phyloP scores from a whole-genome alignment of 2,329 filamentous ascomycete genomes.

The Venturia carpophila region DNA sequence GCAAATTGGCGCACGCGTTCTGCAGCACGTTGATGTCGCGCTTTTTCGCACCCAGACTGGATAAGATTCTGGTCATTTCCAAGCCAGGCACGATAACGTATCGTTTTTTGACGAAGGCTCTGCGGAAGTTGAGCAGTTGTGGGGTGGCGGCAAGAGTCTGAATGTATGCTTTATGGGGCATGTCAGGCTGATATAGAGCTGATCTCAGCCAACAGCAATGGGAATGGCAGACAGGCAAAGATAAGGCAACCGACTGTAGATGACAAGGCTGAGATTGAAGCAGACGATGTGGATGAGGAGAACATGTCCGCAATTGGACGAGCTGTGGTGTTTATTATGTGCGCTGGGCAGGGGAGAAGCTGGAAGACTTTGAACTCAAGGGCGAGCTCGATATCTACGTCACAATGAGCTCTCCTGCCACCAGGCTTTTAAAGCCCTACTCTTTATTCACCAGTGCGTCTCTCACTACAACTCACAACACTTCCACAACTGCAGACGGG shows the following conservation, averaged over 20 bases:
- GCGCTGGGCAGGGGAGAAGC: background rate
- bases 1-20: background rate
- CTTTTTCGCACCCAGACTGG: background rate
- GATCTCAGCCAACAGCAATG: background rate
- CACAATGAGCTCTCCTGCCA: background rate
- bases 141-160: background rate
- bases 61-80: background rate
- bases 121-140: conserved; percentile 10
- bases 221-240: background rate
- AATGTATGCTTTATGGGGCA: background rate
- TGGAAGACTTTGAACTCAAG: no score
- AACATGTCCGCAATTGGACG: background rate
- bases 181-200: background rate
- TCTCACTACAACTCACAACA: background rate
- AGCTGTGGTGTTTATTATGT: background rate
- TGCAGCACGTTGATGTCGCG: conserved; percentile 1
- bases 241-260: background rate
- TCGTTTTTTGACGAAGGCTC: conserved; percentile 5
- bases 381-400: background rate
- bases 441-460: background rate
- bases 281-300: background rate
- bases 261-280: background rate
- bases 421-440: background rate
- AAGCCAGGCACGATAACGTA: background rate
- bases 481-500: background rate